These are phyloP conservation scores for Alternaria dauci DNA, from an alignment of 2,329 filamentous ascomycete genomes.

Conservation along the genomic window DNA sequence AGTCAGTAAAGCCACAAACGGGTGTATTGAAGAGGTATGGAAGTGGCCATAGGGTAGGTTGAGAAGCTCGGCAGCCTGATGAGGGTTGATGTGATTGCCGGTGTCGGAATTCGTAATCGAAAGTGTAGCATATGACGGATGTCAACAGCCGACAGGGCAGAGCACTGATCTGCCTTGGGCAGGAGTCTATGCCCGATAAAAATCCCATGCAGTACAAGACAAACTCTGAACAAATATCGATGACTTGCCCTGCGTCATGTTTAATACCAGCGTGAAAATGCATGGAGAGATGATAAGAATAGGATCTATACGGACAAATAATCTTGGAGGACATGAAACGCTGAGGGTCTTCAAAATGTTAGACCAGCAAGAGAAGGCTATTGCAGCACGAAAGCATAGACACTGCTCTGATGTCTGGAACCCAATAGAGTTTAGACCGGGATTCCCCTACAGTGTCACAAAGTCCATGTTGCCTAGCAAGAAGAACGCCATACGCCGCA, in stretches of 20 bases:
- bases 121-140: background rate
- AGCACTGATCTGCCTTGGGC: background rate
- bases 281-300: background rate
- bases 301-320: too few relatives aligned
- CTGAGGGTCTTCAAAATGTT: background rate
- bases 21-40: background rate
- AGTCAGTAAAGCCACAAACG: slow-evolving; percentile 7
- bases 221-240: background rate
- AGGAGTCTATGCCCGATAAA: too few relatives aligned
- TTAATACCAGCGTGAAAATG: background rate
- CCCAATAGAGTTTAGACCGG: background rate
- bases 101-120: background rate
- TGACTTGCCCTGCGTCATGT: background rate
- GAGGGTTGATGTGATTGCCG: background rate
- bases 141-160: background rate
- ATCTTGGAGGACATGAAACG: background rate
- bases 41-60: background rate
- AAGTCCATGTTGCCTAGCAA: background rate
- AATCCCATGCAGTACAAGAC: background rate
- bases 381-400: background rate
- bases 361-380: background rate
- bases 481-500: slow-evolving; percentile 29
- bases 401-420: background rate
- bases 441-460: background rate
- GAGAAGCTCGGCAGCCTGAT: background rate